Base-by-base conservation (phyloP, 2,329 filamentous ascomycete species). In the Ceratocystis ficicola region DNA sequence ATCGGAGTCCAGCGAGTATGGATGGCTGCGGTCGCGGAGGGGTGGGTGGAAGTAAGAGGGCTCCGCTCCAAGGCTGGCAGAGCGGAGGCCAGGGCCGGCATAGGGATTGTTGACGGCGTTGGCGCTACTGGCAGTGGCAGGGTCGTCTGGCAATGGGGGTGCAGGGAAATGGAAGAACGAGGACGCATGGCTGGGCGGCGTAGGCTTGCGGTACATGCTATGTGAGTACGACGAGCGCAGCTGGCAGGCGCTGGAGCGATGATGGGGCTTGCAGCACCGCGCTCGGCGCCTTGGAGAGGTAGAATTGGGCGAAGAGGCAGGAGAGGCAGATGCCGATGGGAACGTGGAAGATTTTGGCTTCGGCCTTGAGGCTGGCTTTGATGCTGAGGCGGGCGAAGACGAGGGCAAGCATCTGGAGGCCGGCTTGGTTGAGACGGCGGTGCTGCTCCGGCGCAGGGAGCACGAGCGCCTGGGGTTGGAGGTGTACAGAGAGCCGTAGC, bases 401-500 rank as follows among this genome's bases (percentile, higher is more conserved):
- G 48, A 25, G 0, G 28, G 48, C 0, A 22, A 25, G 15, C 22
- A 28, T 10, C 20, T 52, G 20, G 22, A 52, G 10, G 65, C 36
- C 5, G 62, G 57, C 57, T 63, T 66, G 32, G 69, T 17, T 57
- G 44, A 69, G 5, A 74, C 74, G 1, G 77, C 73, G 1, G 68
- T 69, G 22, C 72, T 70, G 5, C 73, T 72, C 22, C 71, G 69
- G 6, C 69, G 68, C 5, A 72, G 71, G 1, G 72, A 69, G 66
- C 72, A 72, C 52, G 74, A 75, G 36, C 71, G 72, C 1, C 78
- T 79, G 17, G 72, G 72, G 7, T 73, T 74, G 1, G 78, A 76
- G 20, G 72, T 70, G 7, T 74, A 73, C 59, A 78, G 76, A 2
- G 82, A 84, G 70, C 81, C 81, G 70, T 85, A 84, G 44, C 82